Conservation (phyloP, 768 basidiomycete species). For the Tylopilus rubrobrunneus region DNA sequence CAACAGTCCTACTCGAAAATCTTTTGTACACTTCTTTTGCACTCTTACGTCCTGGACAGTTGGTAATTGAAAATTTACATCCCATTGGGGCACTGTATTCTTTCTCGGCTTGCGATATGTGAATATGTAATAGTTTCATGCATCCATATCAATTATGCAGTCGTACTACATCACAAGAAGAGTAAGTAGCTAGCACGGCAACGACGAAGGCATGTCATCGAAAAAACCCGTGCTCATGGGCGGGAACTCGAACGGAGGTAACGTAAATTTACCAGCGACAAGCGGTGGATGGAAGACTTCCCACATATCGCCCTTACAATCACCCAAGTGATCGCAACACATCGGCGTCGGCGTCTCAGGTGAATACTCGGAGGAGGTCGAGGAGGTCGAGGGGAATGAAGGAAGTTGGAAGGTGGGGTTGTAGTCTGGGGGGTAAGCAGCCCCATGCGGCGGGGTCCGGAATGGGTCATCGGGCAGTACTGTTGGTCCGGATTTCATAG, state of each 20-base stretch:
- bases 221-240: slow-evolving; percentile 17
- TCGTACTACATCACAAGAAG: background rate
- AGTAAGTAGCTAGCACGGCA: background rate
- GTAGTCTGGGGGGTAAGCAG: background rate
- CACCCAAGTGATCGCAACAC: slow-evolving; percentile 21
- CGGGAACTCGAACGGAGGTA: slow-evolving; percentile 26
- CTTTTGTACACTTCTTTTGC: too few species aligned
- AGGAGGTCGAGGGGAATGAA: background rate
- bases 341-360: slow-evolving; percentile 29
- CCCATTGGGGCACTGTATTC: too few species aligned
- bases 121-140: too few species aligned
- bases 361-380: background rate
- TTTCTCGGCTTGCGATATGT: too few species aligned
- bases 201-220: background rate
- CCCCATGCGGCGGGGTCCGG: background rate
- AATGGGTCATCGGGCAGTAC: slow-evolving; percentile 16
- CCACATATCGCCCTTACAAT: slow-evolving; percentile 23
- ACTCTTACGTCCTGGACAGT: too few species aligned
- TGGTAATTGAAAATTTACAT: too few species aligned
- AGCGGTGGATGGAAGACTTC: slow-evolving; percentile 25
- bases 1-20: too few species aligned
- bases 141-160: background rate
- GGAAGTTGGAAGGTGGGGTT: slow-evolving; percentile 15
- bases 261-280: slow-evolving; percentile 10
- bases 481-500: background rate